These are phyloP conservation scores for Paramecium pentaurelia DNA, from an alignment of 73 alveolate genomes.

Conservation along the genomic window DNA sequence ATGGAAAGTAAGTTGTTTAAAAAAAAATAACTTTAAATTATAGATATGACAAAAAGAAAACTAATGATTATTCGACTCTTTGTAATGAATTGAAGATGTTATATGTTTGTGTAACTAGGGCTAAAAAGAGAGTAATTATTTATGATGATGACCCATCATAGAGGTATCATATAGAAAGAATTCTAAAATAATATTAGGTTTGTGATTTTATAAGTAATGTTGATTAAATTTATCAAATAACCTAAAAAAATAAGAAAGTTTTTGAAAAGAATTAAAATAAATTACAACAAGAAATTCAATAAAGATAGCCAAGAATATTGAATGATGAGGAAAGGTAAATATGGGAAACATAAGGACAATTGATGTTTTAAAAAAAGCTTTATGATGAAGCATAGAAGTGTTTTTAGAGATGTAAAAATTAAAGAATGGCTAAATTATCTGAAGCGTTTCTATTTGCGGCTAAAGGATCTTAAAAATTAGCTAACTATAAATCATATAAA, in stretches of 20 bases:
- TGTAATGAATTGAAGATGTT: constrained; percentile 84
- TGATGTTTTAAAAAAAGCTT: constrained; percentile 77
- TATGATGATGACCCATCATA: constrained; percentile 71
- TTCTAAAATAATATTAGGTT: constrained; percentile 71
- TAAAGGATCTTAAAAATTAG: constrained; percentile 46
- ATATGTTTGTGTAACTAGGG: constrained; percentile 87
- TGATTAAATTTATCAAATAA: not conserved
- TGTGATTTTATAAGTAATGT: constrained; percentile 16
- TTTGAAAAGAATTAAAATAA: not conserved
- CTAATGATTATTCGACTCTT: not conserved
- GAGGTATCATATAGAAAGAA: constrained; percentile 62
- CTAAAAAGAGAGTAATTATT: constrained; percentile 79
- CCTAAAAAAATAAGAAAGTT: not conserved
- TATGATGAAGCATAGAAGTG: constrained; percentile 80
- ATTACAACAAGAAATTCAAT: too few relatives aligned
- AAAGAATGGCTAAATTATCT: constrained; percentile 60
- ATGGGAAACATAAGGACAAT: constrained; percentile 78
- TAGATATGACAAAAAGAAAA: not conserved
- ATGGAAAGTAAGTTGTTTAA: not conserved
- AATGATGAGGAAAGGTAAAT: not conserved
- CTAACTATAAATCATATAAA: constrained; percentile 52
- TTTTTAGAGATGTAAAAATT: constrained; percentile 67
- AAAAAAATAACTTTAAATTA: not conserved
- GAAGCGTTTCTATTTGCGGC: constrained; percentile 70
- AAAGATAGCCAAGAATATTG: not conserved